These are phyloP conservation scores for Arabidopsis lyrata DNA, from an alignment of 441 rosid genomes.

Conservation along the genomic window DNA sequence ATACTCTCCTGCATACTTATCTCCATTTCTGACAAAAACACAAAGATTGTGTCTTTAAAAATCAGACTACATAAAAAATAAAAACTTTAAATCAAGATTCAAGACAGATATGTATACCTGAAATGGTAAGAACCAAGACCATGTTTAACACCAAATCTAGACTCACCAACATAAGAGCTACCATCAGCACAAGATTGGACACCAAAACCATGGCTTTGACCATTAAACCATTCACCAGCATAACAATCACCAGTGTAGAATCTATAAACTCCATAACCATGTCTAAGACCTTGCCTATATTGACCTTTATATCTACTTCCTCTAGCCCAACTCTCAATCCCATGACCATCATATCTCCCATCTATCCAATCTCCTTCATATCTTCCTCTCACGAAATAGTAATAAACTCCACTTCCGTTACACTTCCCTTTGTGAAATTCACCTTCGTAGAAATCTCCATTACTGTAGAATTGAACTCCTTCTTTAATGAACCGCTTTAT, in stretches of 20 bases:
- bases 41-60: neutral
- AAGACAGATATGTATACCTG: slow-evolving; percentile 55
- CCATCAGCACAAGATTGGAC: slow-evolving; percentile 88
- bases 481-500: slow-evolving; percentile 58
- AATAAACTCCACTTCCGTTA: slow-evolving; percentile 94
- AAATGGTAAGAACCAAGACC: slow-evolving; percentile 92
- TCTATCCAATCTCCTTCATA: slow-evolving; percentile 96
- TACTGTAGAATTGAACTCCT: slow-evolving; percentile 90
- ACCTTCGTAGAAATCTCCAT: slow-evolving; percentile 94
- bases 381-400: slow-evolving; percentile 76
- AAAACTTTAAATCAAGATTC: neutral
- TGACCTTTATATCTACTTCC: slow-evolving; percentile 95
- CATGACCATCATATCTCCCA: slow-evolving; percentile 88
- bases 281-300: slow-evolving; percentile 81
- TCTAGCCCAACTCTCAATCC: slow-evolving; percentile 94
- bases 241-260: slow-evolving; percentile 92
- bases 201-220: slow-evolving; percentile 93
- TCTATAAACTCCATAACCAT: slow-evolving; percentile 80
- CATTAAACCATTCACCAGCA: slow-evolving; percentile 92
- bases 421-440: slow-evolving; percentile 84
- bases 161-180: slow-evolving; percentile 83
- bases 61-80: neutral
- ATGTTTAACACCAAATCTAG: slow-evolving; percentile 85
- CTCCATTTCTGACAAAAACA: slow-evolving; percentile 76
- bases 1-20: slow-evolving; percentile 88